These are phyloP conservation scores for Pseudoperonospora humuli DNA, from an alignment of 352 stramenopile genomes.

Conservation along the genomic window DNA sequence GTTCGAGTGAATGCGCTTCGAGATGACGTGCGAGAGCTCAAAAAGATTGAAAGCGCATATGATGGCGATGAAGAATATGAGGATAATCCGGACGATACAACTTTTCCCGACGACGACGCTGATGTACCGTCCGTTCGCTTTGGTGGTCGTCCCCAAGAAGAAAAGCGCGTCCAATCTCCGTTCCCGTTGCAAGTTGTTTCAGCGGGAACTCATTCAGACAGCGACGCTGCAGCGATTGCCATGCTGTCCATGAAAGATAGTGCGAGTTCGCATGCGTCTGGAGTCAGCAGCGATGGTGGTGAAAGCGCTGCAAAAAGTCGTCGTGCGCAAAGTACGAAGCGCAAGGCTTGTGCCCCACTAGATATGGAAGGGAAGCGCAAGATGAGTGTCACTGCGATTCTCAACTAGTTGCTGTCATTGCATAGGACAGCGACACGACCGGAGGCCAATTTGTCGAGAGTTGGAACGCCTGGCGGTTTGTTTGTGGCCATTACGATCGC, in stretches of 20 bases:
- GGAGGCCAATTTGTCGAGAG: constrained; percentile 3
- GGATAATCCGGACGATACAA: constrained; percentile 40
- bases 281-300: constrained; percentile 37
- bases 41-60: constrained; percentile 61
- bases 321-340: constrained; percentile 36
- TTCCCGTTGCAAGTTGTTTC: constrained; percentile 14
- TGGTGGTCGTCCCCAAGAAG: constrained; percentile 18
- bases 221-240: constrained; percentile 60
- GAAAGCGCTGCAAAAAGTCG: constrained; percentile 26
- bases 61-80: constrained; percentile 64
- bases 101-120: constrained; percentile 26
- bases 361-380: constrained; percentile 67
- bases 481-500: constrained; percentile 15
- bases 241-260: constrained; percentile 81
- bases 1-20: constrained; percentile 66
- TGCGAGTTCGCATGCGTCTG: constrained; percentile 13
- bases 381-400: constrained; percentile 84
- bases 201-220: constrained; percentile 55
- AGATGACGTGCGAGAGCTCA: constrained; percentile 63
- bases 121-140: constrained; percentile 22
- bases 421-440: constrained; percentile 3
- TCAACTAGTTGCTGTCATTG: constrained; percentile 45
- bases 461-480: constrained; percentile 1
- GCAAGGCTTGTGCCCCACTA: constrained; percentile 62
- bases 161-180: constrained; percentile 16